Evolutionary conservation across 257 asterid genomes (phyloP).

Genomic region (Agastache rugosa): DNA sequence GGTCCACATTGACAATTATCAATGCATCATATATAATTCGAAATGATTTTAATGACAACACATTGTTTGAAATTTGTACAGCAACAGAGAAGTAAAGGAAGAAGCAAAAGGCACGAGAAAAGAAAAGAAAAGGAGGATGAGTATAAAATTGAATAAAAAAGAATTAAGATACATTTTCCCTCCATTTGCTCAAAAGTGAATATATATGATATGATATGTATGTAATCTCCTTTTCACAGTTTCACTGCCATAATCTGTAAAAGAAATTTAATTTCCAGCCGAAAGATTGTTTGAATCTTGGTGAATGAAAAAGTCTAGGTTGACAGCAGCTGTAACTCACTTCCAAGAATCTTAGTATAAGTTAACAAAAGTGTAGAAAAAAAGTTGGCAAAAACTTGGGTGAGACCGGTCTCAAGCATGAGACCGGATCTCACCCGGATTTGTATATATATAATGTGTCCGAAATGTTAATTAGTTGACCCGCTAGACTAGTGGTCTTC

Average conservation of each 20-base stretch:
- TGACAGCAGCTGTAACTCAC: slow-evolving; percentile 39
- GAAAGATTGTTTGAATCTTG: slow-evolving; percentile 27
- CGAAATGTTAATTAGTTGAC: too few relatives aligned
- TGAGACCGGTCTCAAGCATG: too few relatives aligned
- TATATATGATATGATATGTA: not conserved
- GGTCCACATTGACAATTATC: slow-evolving; percentile 7
- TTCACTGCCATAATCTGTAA: not conserved
- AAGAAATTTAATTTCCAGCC: not conserved
- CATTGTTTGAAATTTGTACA: slow-evolving; percentile 13
- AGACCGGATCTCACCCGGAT: too few relatives aligned
- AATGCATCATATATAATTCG: not conserved
- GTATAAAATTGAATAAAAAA: not conserved
- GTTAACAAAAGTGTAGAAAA: not conserved
- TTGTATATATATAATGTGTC: too few relatives aligned
- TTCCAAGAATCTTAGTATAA: slow-evolving; percentile 27
- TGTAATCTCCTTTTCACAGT: slow-evolving; percentile 16
- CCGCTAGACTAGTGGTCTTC: too few relatives aligned
- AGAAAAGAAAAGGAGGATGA: not conserved
- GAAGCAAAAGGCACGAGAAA: not conserved
- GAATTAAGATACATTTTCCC: not conserved
- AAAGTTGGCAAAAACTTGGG: too few relatives aligned
- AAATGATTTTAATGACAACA: not conserved
- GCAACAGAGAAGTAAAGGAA: not conserved
- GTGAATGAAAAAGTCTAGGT: not conserved
- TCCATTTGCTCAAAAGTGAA: slow-evolving; percentile 26